Conservation (phyloP, 2,329 filamentous ascomycete species). For the Hypoxylon sp. region DNA sequence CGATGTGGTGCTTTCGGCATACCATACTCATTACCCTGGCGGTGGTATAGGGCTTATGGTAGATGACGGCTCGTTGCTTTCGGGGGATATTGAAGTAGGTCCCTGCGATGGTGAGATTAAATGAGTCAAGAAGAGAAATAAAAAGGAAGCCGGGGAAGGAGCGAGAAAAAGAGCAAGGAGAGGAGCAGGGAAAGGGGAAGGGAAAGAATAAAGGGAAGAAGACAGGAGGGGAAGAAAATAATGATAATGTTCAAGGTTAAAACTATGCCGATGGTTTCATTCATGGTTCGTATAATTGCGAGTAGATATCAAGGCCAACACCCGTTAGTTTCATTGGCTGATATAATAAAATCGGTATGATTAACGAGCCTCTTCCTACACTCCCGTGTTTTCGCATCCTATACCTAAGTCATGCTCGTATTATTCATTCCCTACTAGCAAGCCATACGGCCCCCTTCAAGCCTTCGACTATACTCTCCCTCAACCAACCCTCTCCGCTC, state of each 20-base stretch:
- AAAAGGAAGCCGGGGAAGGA: too few relatives aligned
- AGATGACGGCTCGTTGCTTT: not conserved
- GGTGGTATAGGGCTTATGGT: conserved; percentile 48
- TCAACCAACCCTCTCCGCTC: conserved; percentile 67
- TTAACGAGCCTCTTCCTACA: not conserved
- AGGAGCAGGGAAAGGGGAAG: too few relatives aligned
- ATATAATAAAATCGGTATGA: not conserved
- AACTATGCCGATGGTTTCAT: not conserved
- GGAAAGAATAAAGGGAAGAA: too few relatives aligned
- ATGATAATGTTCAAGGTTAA: not conserved
- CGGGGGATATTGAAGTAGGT: not conserved
- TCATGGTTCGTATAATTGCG: not conserved
- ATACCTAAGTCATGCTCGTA: conserved; percentile 7
- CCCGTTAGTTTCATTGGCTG: not conserved
- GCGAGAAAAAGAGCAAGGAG: not conserved
- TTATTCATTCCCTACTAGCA: conserved; percentile 55
- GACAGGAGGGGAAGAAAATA: not conserved
- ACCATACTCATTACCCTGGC: conserved; percentile 40
- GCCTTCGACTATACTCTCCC: conserved; percentile 68
- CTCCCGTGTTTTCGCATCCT: not conserved
- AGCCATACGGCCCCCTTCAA: conserved; percentile 71
- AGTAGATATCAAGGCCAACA: not conserved
- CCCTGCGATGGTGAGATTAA: not conserved
- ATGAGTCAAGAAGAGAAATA: not conserved
- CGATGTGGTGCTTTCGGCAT: conserved; percentile 31